phyloP scores from a whole-genome alignment of 345 rosid species.

The Arabidopsis thaliana region TAIR10.1 NC_003075.7:17107501-17108000 shows the following conservation, averaged over 20 bases:
- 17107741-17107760: slow-evolving; percentile 28
- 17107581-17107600: not conserved
- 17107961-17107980: slow-evolving; percentile 7
- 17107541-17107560: slow-evolving; percentile 25
- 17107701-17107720: not conserved
- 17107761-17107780: slow-evolving; percentile 23
- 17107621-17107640: not conserved
- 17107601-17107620: slow-evolving; percentile 4
- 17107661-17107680: slow-evolving; percentile 27
- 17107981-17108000: slow-evolving; percentile 29
- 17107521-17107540: slow-evolving; percentile 31
- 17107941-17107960: slow-evolving; percentile 29
- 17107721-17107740: slow-evolving; percentile 29
- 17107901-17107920: slow-evolving; percentile 30
- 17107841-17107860: slow-evolving; percentile 22
- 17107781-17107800: slow-evolving; percentile 34
- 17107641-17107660: slow-evolving; percentile 4
- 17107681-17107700: slow-evolving; percentile 16
- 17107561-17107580: slow-evolving; percentile 22
- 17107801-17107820: slow-evolving; percentile 30
- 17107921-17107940: slow-evolving; percentile 30
- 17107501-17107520: slow-evolving; percentile 24
- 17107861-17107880: slow-evolving; percentile 37
- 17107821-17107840: not conserved
- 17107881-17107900: slow-evolving; percentile 37